Evolutionary conservation across 805 yeast species (phyloP).

Genomic region (Torulaspora maleeae): DNA sequence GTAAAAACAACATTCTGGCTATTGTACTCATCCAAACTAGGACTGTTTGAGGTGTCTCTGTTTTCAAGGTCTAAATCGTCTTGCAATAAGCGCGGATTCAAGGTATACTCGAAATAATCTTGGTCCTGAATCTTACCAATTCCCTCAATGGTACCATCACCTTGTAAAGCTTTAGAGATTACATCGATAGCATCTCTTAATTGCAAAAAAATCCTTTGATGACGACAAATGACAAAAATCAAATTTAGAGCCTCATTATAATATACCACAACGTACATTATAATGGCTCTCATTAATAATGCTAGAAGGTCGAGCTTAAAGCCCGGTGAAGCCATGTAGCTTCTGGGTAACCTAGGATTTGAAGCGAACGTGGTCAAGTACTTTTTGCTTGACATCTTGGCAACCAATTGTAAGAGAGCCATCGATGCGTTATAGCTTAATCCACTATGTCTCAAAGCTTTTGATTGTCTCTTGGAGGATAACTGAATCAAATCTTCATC

Average conservation of each 20-base stretch:
- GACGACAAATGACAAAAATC: conserved; percentile 44
- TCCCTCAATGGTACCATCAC: conserved; percentile 4
- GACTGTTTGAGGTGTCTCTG: conserved; percentile 1
- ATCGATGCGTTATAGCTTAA: conserved; percentile 50
- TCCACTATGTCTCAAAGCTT: conserved; percentile 36
- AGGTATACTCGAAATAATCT: conserved; percentile 15
- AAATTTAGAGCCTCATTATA: conserved; percentile 52
- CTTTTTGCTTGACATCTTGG: conserved; percentile 29
- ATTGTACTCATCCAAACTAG: conserved; percentile 2
- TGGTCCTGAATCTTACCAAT: conserved; percentile 5
- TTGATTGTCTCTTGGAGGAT: conserved; percentile 31
- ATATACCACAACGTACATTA: conserved; percentile 47
- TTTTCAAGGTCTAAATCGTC: conserved; percentile 1
- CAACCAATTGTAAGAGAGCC: conserved; percentile 40
- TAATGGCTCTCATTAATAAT: conserved; percentile 50
- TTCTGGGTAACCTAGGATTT: conserved; percentile 2
- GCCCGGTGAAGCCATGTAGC: conserved; percentile 26
- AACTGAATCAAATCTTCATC: conserved; percentile 21
- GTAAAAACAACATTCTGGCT: conserved; percentile 7
- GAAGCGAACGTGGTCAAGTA: conserved; percentile 25
- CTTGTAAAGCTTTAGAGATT: conserved; percentile 20
- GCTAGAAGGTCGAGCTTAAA: conserved; percentile 55
- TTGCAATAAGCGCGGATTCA: conserved; percentile 9
- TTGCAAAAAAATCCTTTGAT: conserved; percentile 34
- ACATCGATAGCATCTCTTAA: conserved; percentile 23